Evolutionary conservation across 2,329 filamentous ascomycete species (phyloP).

Genomic region (Sclerotinia trifoliorum): DNA sequence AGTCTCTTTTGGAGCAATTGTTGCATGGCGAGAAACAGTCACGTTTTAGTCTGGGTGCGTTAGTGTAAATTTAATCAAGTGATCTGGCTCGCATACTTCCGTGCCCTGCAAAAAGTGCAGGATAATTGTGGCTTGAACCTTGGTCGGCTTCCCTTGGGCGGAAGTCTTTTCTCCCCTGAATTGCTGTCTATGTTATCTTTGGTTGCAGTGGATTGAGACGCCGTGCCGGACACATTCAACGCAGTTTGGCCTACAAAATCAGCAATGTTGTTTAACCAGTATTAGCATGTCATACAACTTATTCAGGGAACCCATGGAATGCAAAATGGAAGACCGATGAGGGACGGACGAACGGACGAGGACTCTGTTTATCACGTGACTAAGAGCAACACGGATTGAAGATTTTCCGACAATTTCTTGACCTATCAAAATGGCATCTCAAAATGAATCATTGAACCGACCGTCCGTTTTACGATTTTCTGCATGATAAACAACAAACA

Average conservation of each 20-base stretch:
- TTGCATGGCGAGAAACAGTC: constrained; percentile 52
- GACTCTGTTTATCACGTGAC: not conserved
- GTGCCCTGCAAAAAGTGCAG: constrained; percentile 34
- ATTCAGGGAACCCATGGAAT: no score
- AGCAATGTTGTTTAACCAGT: not conserved
- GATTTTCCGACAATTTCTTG: not conserved
- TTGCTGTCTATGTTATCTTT: not conserved
- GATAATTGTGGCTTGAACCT: constrained; percentile 36
- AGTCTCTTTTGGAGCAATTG: constrained; percentile 53
- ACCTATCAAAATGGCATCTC: not conserved
- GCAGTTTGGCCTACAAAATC: not conserved
- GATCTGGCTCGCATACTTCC: constrained; percentile 30
- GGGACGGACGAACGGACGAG: not conserved
- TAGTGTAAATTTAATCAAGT: not conserved
- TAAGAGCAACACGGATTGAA: not conserved
- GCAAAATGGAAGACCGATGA: not conserved
- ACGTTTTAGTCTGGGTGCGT: constrained; percentile 45
- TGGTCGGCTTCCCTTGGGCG: constrained; percentile 24
- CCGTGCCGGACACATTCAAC: not conserved
- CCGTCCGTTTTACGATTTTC: not conserved
- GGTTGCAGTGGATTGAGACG: not conserved
- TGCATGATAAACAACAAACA: no score
- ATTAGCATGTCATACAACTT: not conserved
- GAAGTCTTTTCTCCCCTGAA: not conserved
- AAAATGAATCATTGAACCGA: not conserved